A percentile compares a stretch with the other conserved stretches of the same genome.
Conservation (phyloP, 2,329 filamentous ascomycete species). For the Fragosphaeria purpurea region DNA sequence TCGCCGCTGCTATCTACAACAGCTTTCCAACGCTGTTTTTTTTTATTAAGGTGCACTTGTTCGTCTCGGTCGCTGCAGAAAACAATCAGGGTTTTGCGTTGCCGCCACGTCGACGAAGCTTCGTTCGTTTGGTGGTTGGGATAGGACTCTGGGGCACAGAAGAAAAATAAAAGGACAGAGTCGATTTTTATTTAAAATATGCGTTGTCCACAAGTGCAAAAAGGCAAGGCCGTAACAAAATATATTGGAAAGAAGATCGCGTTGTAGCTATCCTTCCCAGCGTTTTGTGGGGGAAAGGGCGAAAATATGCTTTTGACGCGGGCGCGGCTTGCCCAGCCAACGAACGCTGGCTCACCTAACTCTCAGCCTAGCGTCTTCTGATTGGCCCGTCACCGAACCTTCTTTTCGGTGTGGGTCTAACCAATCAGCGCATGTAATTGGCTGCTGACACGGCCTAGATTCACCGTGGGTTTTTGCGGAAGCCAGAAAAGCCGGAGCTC, state of each 20-base stretch:
- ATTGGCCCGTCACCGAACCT: constrained; percentile 11
- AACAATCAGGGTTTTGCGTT: background rate
- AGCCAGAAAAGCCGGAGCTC: constrained; percentile 7
- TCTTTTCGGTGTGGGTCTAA: constrained; percentile 1
- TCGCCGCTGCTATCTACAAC: background rate
- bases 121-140: background rate
- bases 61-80: too few species aligned
- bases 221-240: too few species aligned
- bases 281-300: background rate
- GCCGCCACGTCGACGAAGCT: background rate
- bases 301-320: background rate
- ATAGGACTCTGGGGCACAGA: too few species aligned
- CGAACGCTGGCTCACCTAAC: background rate
- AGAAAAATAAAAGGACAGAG: too few species aligned
- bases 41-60: background rate
- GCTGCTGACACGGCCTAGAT: constrained; percentile 12
- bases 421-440: constrained; percentile 16
- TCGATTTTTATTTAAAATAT: too few species aligned
- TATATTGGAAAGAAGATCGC: too few species aligned
- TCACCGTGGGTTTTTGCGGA: constrained; percentile 6
- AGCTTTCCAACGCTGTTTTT: too few species aligned
- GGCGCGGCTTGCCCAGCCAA: background rate
- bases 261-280: too few species aligned
- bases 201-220: too few species aligned
- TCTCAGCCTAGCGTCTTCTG: constrained; percentile 10